These are phyloP conservation scores for Exophiala sp. DNA, from an alignment of 2,329 filamentous ascomycete genomes.

Conservation along the genomic window DNA sequence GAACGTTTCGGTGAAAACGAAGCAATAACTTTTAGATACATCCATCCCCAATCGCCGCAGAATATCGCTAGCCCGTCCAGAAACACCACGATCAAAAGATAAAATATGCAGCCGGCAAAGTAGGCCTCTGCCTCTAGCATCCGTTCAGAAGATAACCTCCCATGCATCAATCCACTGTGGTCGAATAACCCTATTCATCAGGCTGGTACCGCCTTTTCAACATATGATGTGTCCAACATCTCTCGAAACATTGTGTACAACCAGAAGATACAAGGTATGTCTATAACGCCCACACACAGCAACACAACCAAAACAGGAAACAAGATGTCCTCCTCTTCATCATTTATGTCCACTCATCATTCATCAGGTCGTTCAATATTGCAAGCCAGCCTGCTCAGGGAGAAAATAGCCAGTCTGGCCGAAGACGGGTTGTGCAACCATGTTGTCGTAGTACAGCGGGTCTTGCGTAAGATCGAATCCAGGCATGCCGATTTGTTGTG, in stretches of 20 bases:
- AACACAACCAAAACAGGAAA: neutral
- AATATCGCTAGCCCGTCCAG: neutral
- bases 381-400: neutral
- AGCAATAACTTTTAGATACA: neutral
- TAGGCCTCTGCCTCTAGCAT: too few relatives aligned
- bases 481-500: neutral
- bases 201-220: too few relatives aligned
- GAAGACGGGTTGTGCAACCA: neutral
- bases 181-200: too few relatives aligned
- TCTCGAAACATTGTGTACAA: too few relatives aligned
- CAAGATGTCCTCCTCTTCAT: neutral
- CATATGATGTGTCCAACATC: too few relatives aligned
- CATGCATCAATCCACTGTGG: too few relatives aligned
- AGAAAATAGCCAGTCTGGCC: neutral
- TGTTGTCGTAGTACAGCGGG: slow-evolving; percentile 10
- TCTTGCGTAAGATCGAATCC: slow-evolving; percentile 4
- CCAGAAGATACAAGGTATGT: too few relatives aligned
- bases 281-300: neutral
- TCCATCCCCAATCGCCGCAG: neutral
- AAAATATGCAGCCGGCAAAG: too few relatives aligned
- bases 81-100: neutral
- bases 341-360: neutral
- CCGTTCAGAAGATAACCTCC: too few relatives aligned
- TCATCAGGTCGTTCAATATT: neutral
- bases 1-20: neutral